Evolutionary conservation across 352 stramenopile genomes (phyloP).

Genomic region (Pythium graminicola): DNA sequence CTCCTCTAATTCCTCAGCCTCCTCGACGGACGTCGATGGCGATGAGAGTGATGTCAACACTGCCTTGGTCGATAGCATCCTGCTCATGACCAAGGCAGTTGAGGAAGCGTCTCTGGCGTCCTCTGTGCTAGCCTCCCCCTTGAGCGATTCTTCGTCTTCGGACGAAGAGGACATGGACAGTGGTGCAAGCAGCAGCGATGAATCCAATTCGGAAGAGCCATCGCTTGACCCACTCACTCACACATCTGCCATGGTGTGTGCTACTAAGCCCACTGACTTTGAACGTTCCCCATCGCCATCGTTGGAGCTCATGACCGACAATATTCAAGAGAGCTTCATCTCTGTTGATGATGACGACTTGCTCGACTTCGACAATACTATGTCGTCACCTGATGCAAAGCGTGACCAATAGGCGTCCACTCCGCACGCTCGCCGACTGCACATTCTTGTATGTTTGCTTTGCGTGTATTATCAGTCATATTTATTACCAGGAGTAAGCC

Average conservation of each 20-base stretch:
- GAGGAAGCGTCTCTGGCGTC: conserved; percentile 42
- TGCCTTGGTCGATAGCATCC: conserved; percentile 65
- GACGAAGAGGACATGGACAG: conserved; percentile 40
- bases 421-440: neutral
- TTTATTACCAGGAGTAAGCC: too few relatives aligned
- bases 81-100: conserved; percentile 70
- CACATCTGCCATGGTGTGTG: conserved; percentile 15
- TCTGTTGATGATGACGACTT: conserved; percentile 58
- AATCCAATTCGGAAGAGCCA: conserved; percentile 24
- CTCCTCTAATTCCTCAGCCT: neutral
- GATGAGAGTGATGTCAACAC: conserved; percentile 31
- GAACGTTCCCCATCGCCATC: conserved; percentile 26
- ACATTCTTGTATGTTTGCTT: conserved; percentile 15
- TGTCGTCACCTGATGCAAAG: conserved; percentile 11
- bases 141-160: conserved; percentile 54
- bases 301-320: conserved; percentile 70
- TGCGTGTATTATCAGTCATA: conserved; percentile 20
- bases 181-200: conserved; percentile 29
- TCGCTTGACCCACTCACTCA: conserved; percentile 7
- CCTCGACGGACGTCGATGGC: conserved; percentile 11
- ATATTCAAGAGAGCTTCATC: conserved; percentile 65
- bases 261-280: neutral
- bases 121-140: conserved; percentile 26
- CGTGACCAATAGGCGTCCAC: conserved; percentile 5
- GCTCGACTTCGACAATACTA: conserved; percentile 46